phyloP scores from a whole-genome alignment of 805 yeast species.

The Scheffersomyces spartinae region DNA sequence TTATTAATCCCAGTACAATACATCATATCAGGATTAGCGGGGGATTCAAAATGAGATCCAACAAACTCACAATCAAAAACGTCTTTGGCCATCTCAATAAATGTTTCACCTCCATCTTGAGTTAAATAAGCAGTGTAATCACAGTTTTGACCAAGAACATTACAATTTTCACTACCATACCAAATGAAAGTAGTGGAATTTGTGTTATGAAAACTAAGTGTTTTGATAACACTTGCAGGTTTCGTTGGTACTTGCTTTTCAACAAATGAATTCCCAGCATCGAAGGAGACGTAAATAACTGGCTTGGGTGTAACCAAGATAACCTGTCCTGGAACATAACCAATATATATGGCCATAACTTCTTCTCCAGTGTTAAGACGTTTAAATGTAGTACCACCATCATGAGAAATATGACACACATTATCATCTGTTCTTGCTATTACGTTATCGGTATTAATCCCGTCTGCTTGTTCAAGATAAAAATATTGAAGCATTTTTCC shows the following conservation, averaged over 20 bases:
- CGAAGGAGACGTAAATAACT: slow-evolving; percentile 44
- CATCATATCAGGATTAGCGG: too few species aligned
- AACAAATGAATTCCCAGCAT: slow-evolving; percentile 54
- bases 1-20: slow-evolving; percentile 46
- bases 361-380: slow-evolving; percentile 26
- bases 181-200: slow-evolving; percentile 52
- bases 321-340: slow-evolving; percentile 47
- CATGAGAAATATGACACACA: slow-evolving; percentile 52
- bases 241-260: slow-evolving; percentile 39
- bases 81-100: slow-evolving; percentile 40
- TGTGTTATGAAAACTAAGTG: slow-evolving; percentile 52
- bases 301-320: slow-evolving; percentile 39
- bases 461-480: slow-evolving; percentile 44
- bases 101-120: slow-evolving; percentile 54
- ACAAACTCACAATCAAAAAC: slow-evolving; percentile 58
- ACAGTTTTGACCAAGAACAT: slow-evolving; percentile 37
- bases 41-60: slow-evolving; percentile 41
- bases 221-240: slow-evolving; percentile 25
- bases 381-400: slow-evolving; percentile 49
- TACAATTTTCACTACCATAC: slow-evolving; percentile 54
- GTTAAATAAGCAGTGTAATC: slow-evolving; percentile 49
- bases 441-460: slow-evolving; percentile 28
- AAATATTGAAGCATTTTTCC: slow-evolving; percentile 45
- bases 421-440: slow-evolving; percentile 44
- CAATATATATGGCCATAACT: slow-evolving; percentile 45